Evolutionary conservation across 73 alveolate species (phyloP), one percentile per base, ranked within the genome.

Genomic region (Paramecium bursaria): DNA sequence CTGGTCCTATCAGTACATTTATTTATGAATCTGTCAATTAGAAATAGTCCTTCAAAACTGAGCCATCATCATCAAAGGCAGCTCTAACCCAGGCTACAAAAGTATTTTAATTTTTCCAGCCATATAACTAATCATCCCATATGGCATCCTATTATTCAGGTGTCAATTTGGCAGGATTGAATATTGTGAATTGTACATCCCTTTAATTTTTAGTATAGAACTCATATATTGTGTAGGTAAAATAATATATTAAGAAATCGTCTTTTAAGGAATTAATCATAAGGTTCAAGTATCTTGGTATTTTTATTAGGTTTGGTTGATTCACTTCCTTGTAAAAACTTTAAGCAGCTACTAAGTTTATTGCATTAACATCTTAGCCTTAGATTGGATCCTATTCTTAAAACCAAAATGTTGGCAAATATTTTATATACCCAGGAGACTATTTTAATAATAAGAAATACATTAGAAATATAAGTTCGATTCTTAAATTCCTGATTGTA

Each of bases 101-200:
- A 19, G 57, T 67, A 1, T 4, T 3, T 39, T 67, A 53, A 21
- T 42, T 25, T 35, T 6, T 42, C 82, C 82, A 67, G 33, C 82
- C 82, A 67, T 67, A 39, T 67, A n/a, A 35, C 44, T 67, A 42
- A 67, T 67, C 82, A 67, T 42, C 21, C 82, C 82, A 67, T 26
- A 67, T 10, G 10, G 33, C 33, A 2, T 35, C 60, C 21, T 67
- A 17, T 39, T 21, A 39, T n/a, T 67, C 82, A 9, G 17, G 0
- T 21, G 57, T 67, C 13, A 67, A 39, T 67, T 67, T 67, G 19
- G 82, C 82, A 39, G 82, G 82, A 1, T 53, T 42, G 82, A 67
- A 67, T 5, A 67, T 67, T 21, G 60, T 67, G 29, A 39, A 35
- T 19, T 39, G 21, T 21, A 67, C 82, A 7, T 21, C 19, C 44